Percentiles rank a stretch among this genome's conserved stretches.
Evolutionary conservation across 352 stramenopile genomes (phyloP).

Genomic region (Phytophthora sp.): DNA sequence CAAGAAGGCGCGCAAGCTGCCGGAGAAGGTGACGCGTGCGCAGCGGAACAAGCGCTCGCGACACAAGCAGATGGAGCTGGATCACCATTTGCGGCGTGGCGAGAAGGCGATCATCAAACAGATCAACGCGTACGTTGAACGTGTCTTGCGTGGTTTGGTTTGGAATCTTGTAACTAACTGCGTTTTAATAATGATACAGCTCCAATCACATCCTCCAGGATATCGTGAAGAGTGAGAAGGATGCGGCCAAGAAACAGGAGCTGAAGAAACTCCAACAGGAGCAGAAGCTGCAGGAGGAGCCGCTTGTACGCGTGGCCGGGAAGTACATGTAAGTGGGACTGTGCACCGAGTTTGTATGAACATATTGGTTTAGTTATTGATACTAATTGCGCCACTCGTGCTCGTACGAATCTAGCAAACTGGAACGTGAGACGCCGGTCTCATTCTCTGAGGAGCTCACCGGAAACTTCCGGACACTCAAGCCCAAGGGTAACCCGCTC

Average conservation of each 20-base stretch:
- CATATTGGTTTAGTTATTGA: background rate
- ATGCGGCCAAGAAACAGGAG: slow-evolving; percentile 65
- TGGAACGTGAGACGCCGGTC: slow-evolving; percentile 72
- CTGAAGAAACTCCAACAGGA: slow-evolving; percentile 79
- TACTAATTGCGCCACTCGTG: background rate
- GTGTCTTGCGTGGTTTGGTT: background rate
- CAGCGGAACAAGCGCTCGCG: slow-evolving; percentile 82
- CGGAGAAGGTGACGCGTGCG: slow-evolving; percentile 67
- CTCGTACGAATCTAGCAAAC: slow-evolving; percentile 54
- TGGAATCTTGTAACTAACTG: slow-evolving; percentile 1
- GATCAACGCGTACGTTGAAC: slow-evolving; percentile 78
- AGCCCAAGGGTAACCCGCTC: slow-evolving; percentile 81
- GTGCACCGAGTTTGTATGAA: background rate
- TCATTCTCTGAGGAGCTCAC: slow-evolving; percentile 84
- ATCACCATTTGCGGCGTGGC: slow-evolving; percentile 61
- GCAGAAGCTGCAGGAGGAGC: slow-evolving; percentile 81
- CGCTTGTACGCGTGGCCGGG: slow-evolving; percentile 70
- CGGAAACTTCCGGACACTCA: slow-evolving; percentile 77
- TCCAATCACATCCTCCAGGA: slow-evolving; percentile 72
- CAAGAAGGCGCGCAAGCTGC: slow-evolving; percentile 49
- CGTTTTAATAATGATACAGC: slow-evolving; percentile 33
- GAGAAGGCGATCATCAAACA: slow-evolving; percentile 86
- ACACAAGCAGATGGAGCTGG: slow-evolving; percentile 82
- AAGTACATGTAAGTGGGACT: slow-evolving; percentile 70
- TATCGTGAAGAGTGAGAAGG: slow-evolving; percentile 75